Evolutionary conservation across 768 basidiomycete genomes (phyloP).

Genomic region (Phanerochaete sordida): DNA sequence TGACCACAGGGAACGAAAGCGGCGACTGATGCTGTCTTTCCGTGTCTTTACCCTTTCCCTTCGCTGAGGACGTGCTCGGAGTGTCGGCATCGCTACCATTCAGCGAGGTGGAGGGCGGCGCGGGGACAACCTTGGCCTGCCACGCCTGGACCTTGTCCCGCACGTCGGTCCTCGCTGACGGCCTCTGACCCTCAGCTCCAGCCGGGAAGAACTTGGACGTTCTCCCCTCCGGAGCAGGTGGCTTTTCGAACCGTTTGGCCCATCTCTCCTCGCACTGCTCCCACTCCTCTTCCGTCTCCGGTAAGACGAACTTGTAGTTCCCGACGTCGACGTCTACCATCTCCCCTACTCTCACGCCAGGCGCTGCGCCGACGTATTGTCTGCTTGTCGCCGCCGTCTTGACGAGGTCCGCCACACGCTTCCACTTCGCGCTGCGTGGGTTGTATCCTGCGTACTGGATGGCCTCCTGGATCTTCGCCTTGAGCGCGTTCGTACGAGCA

Average conservation of each 20-base stretch:
- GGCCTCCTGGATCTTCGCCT: slow-evolving; percentile 7
- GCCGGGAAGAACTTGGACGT: slow-evolving; percentile 19
- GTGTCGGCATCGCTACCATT: slow-evolving; percentile 15
- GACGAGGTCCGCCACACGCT: slow-evolving; percentile 35
- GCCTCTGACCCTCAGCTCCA: background rate
- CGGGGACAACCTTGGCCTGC: slow-evolving; percentile 27
- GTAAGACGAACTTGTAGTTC: slow-evolving; percentile 32
- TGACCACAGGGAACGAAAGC: slow-evolving; percentile 43
- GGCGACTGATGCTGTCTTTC: slow-evolving; percentile 22
- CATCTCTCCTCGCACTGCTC: slow-evolving; percentile 39
- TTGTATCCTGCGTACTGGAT: background rate
- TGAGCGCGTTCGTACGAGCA: slow-evolving; percentile 29
- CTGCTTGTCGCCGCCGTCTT: slow-evolving; percentile 37
- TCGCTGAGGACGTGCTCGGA: slow-evolving; percentile 1
- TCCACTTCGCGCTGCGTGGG: slow-evolving; percentile 41
- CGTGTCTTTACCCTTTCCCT: slow-evolving; percentile 1
- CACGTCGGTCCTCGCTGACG: slow-evolving; percentile 23
- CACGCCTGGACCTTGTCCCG: slow-evolving; percentile 34
- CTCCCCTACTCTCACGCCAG: slow-evolving; percentile 21
- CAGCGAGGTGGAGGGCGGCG: background rate
- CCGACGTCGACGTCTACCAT: slow-evolving; percentile 19
- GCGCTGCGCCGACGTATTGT: slow-evolving; percentile 26
- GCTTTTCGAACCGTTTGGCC: slow-evolving; percentile 16
- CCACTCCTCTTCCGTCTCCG: slow-evolving; percentile 49
- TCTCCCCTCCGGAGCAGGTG: background rate